Evolutionary conservation across 495 filamentous ascomycete species (phyloP), one percentile per base, ranked within the genome.

Genomic region (Penicillium odoratum): DNA sequence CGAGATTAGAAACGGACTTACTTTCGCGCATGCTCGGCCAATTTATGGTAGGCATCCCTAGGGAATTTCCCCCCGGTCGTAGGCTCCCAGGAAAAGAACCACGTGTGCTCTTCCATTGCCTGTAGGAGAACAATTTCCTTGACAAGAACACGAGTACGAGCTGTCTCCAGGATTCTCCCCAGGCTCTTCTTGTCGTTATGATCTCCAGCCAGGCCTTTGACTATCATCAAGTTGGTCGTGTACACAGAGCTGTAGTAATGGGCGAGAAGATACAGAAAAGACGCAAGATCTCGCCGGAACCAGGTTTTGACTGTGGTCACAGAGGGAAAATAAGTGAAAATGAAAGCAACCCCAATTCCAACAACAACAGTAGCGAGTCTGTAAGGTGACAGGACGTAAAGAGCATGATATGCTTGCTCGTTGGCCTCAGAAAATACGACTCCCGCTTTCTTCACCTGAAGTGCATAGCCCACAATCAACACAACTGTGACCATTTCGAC

Each of bases 311-410:
- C 88, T 0, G 85, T 85, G 29, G 90, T 76, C 0, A 88, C 88
- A 47, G 83, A 88, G 0, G 89, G 89, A 63, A 91, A 87, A 57
- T 91, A 81, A 0, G 88, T 90, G 85, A 88, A 92, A 60, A 92
- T 77, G 58, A 89, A 91, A 11, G 88, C 87, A 11, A 91, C 82
- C 0, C 83, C 72, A 58, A 87, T 79, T 36, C 89, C 89, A 6
- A 79, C 88, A 0, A 81, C 78, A 1, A 91, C 84, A 8, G 82
- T 84, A 10, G 87, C 88, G 0, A 92, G 76, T 26, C 89, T 79
- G 66, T 89, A 89, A 0, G 87, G 87, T 0, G 78, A 87, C 9
- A 91, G 78, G 8, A 81, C 60, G 70, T 88, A 89, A 48, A 86
- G 85, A 48, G 82, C 81, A 57, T 89, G 89, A 58, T 78, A 85